Percentiles rank a stretch among this genome's conserved stretches.
Evolutionary conservation across 148 eudicot genomes (phyloP).

Genomic region (Persicaria tinctoria): DNA sequence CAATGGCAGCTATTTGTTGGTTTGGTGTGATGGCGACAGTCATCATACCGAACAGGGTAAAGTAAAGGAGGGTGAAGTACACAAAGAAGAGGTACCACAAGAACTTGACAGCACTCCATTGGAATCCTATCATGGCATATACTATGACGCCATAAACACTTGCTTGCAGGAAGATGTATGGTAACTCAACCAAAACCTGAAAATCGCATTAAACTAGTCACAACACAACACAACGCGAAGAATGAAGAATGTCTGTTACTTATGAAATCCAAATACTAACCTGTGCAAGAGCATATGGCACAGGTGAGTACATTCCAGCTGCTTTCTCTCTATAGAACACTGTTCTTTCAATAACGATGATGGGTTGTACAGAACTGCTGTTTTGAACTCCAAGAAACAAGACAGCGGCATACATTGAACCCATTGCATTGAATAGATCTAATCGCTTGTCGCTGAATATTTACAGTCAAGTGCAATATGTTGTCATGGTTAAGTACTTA

Average conservation of each 20-base stretch:
- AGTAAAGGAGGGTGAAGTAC: conserved; percentile 34
- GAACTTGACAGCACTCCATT: conserved; percentile 40
- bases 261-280: neutral
- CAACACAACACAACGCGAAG: too few species aligned
- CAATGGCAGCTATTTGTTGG: conserved; percentile 28
- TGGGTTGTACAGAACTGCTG: neutral
- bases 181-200: conserved; percentile 40
- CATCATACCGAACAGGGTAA: conserved; percentile 48
- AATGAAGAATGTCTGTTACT: too few species aligned
- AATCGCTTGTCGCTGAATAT: too few species aligned
- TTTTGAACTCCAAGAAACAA: neutral
- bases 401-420: neutral
- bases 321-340: neutral
- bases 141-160: conserved; percentile 27
- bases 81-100: conserved; percentile 35
- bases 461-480: too few species aligned
- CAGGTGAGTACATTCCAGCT: neutral
- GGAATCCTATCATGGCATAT: conserved; percentile 50
- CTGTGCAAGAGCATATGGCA: neutral
- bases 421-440: conserved; percentile 2
- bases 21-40: conserved; percentile 35
- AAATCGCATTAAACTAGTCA: too few species aligned
- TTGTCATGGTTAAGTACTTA: neutral
- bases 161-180: conserved; percentile 29
- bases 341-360: neutral